Conservation (phyloP, 129 eudicot genomes). For the Flaveria brownii region DNA sequence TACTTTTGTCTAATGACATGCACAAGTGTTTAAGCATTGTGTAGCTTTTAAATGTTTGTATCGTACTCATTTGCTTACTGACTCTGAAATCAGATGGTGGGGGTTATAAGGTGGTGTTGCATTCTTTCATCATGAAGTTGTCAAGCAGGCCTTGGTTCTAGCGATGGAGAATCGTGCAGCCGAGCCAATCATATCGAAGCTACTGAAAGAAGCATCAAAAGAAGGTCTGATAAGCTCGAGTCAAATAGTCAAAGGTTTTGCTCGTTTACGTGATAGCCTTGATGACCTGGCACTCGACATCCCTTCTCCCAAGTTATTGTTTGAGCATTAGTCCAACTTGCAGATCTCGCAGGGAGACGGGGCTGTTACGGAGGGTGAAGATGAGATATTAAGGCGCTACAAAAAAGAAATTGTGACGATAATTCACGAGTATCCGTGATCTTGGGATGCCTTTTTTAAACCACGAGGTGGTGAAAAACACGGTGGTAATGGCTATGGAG, state of each 20-base stretch:
- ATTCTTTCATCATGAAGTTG: constrained; percentile 91
- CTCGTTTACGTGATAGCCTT: constrained; percentile 73
- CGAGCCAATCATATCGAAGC: constrained; percentile 59
- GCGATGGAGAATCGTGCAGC: constrained; percentile 86
- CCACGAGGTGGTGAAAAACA: constrained; percentile 96
- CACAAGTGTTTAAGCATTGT: neutral
- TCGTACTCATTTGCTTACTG: neutral
- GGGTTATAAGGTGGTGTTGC: constrained; percentile 96
- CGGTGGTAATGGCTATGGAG: constrained; percentile 96
- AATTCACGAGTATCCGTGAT: constrained; percentile 83
- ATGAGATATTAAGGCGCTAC: constrained; percentile 62
- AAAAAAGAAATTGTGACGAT: constrained; percentile 71
- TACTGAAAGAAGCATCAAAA: constrained; percentile 77
- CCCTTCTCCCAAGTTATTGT: constrained; percentile 68
- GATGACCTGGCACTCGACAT: constrained; percentile 93
- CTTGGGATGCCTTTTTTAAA: constrained; percentile 90
- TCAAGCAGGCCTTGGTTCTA: constrained; percentile 72
- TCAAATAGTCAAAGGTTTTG: constrained; percentile 80
- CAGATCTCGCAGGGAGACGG: constrained; percentile 48
- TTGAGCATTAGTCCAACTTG: constrained; percentile 52
- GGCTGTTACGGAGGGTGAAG: constrained; percentile 36
- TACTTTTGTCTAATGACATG: neutral
- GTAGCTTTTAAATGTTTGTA: constrained; percentile 13
- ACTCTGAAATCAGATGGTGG: constrained; percentile 70
- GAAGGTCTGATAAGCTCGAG: constrained; percentile 90